These are phyloP conservation scores for Blepharisma stoltei DNA, from an alignment of 73 alveolate genomes.

Conservation along the genomic window DNA sequence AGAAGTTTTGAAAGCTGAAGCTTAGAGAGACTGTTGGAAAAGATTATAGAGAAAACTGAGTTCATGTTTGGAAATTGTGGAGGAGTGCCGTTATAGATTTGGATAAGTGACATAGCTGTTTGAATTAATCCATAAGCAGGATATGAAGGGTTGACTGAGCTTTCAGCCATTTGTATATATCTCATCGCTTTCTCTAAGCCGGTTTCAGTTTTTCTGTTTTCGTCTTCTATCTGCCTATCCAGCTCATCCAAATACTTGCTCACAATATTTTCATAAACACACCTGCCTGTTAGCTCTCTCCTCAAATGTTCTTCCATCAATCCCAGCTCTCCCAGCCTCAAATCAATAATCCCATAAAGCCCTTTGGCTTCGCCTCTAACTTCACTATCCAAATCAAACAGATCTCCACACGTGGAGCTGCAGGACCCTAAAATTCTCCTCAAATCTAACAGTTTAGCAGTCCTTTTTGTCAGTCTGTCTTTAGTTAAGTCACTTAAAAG, in stretches of 20 bases:
- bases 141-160: background rate
- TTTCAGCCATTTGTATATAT: background rate
- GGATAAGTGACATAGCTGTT: background rate
- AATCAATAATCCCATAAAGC: slow-evolving; percentile 5
- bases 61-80: background rate
- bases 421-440: background rate
- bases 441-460: background rate
- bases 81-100: background rate
- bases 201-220: background rate
- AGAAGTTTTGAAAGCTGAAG: background rate
- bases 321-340: slow-evolving; percentile 5
- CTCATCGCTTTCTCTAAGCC: slow-evolving; percentile 9
- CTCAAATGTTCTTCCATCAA: slow-evolving; percentile 4
- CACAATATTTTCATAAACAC: slow-evolving; percentile 20
- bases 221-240: slow-evolving; percentile 8
- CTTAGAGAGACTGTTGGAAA: background rate
- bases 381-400: background rate
- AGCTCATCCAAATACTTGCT: slow-evolving; percentile 20
- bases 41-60: background rate
- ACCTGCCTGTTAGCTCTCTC: background rate
- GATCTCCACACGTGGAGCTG: slow-evolving; percentile 4
- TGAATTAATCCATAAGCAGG: slow-evolving; percentile 12
- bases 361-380: background rate
- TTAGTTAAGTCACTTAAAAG: background rate
- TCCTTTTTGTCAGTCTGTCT: background rate